These are phyloP conservation scores for Parathielavia appendiculata DNA, from an alignment of 495 filamentous ascomycete species.

Conservation along the genomic window DNA sequence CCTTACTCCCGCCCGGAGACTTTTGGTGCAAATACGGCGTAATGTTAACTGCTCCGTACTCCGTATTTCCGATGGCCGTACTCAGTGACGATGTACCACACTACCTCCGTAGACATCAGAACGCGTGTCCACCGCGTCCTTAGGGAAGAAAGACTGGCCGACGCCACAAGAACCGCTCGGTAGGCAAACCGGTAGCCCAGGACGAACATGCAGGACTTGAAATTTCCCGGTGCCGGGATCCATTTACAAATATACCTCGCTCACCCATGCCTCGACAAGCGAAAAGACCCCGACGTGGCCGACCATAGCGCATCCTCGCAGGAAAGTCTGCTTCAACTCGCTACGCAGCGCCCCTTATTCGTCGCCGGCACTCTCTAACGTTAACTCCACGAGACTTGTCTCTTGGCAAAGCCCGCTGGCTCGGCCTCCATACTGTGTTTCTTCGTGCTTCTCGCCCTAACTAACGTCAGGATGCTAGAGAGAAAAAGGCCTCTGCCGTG, in stretches of 20 bases:
- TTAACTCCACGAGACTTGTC: constrained; percentile 2
- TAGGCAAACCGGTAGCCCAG: not conserved
- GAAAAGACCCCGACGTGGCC: not conserved
- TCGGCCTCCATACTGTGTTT: not conserved
- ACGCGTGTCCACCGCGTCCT: too few relatives aligned
- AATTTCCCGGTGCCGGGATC: constrained; percentile 8
- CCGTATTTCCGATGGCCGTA: not conserved
- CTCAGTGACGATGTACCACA: too few relatives aligned
- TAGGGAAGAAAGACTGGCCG: not conserved
- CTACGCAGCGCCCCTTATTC: constrained; percentile 24
- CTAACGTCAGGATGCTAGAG: not conserved
- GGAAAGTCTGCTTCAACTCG: constrained; percentile 10
- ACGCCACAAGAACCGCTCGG: not conserved
- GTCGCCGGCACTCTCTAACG: constrained; percentile 7
- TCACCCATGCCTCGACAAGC: constrained; percentile 3
- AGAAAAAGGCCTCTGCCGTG: not conserved
- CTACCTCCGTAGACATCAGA: too few relatives aligned
- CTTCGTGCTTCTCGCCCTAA: not conserved
- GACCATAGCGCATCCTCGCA: not conserved
- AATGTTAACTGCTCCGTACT: not conserved
- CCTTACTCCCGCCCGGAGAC: constrained; percentile 3
- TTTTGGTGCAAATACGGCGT: not conserved
- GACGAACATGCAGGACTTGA: not conserved
- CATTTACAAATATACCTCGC: not conserved
- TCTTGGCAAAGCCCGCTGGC: constrained; percentile 12